Evolutionary conservation across 331 rosid genomes (phyloP).

Genomic region (Quercus lobata): DNA sequence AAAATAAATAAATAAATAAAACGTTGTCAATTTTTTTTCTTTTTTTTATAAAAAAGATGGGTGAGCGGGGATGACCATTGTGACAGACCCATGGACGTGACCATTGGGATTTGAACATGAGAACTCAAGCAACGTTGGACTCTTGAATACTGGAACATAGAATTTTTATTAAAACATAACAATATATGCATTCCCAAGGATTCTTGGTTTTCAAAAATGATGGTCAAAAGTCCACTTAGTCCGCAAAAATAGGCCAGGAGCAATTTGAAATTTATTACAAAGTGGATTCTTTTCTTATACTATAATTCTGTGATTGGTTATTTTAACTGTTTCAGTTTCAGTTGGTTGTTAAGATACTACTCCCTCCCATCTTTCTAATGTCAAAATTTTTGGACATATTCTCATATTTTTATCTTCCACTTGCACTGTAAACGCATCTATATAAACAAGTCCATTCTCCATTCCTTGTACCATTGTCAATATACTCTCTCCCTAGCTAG

Average conservation of each 20-base stretch:
- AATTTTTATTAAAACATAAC: too few species aligned
- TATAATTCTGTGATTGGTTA: neutral
- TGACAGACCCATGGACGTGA: too few species aligned
- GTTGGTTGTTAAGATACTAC: neutral
- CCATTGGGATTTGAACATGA: too few species aligned
- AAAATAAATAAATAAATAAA: too few species aligned
- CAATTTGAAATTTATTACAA: neutral
- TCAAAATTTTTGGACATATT: neutral
- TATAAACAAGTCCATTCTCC: neutral
- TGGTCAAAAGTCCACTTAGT: neutral
- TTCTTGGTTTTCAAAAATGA: neutral
- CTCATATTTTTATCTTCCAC: neutral
- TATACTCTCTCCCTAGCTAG: too few species aligned
- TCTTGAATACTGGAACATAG: too few species aligned
- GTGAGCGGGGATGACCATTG: accelerated
- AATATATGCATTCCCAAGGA: neutral
- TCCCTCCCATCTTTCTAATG: neutral
- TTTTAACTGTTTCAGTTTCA: neutral
- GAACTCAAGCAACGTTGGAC: too few species aligned
- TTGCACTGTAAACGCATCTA: neutral
- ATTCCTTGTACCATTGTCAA: neutral
- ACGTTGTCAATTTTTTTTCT: too few species aligned
- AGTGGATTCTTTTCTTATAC: neutral
- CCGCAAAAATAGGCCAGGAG: neutral
- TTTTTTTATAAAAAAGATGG: too few species aligned